Base-by-base conservation (phyloP, 2,329 filamentous ascomycete genomes). In the Venturiaceae sp. region DNA sequence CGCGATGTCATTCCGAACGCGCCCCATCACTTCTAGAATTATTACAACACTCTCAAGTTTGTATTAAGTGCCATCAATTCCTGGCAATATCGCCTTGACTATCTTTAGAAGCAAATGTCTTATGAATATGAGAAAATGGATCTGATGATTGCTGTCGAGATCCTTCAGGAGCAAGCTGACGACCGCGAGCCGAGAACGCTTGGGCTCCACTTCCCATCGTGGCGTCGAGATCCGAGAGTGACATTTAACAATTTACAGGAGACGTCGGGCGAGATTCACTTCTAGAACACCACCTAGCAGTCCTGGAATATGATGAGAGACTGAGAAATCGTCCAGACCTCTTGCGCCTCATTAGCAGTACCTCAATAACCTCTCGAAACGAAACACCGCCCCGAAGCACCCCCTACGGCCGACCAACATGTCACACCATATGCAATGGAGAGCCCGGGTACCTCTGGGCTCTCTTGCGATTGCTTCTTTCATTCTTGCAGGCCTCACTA, bases 351-450 rank as follows among this genome's bases (percentile, higher is more conserved):
- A 1, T 26, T 50, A n/a, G 16, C 44, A 28, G 44, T 13, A 50
- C 44, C 5, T 50, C 44, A 16, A 50, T n/a, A 23, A n/a, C n/a
- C 36, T 39, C 36, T 39, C 36, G 36, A 46, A 56, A 56, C 54
- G 54, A 41, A 41, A 36, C 52, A 21, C 21, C 36, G 21, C 16
- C 52, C 36, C n/a, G 32, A 26, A n/a, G 32, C 32, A 21, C 30
- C 52, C 47, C 52, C 32, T 39, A 23, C 52, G 19, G 9, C 52
- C 32, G 23, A 39, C 32, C 54, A 33, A 23, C 33, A 56, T 56
- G 54, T 56, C 54, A 37, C 54, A 46, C 54, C 54, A 56, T 46
- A 13, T 13, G 21, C 37, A 21, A 19, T 39, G 19, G 54, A 21
- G 28, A 32, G 33, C 21, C n/a, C 54, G 34, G 5, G 26, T 46